A percentile compares a stretch with the other conserved stretches of the same genome.
Conservation (phyloP, 1,284 basidiomycete species). For the Ganoderma sinense region DNA sequence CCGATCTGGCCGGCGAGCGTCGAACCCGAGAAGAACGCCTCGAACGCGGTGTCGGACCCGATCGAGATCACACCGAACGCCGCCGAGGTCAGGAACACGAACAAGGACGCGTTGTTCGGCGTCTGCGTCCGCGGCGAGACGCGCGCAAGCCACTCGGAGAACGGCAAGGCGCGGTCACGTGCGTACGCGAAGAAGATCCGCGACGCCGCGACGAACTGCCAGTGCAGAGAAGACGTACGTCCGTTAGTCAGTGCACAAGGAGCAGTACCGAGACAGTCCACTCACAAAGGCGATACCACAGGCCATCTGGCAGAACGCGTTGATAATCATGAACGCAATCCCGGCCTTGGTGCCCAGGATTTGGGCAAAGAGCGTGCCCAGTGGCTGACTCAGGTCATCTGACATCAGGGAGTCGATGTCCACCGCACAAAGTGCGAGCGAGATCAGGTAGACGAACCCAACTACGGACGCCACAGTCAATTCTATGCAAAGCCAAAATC, state of each 20-base stretch:
- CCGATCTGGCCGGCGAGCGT: conserved; percentile 4
- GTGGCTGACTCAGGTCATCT: conserved; percentile 30
- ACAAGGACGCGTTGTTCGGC: conserved; percentile 57
- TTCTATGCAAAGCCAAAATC: background rate
- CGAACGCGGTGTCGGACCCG: conserved; percentile 10
- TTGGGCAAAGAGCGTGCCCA: conserved; percentile 26
- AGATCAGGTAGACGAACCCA: conserved; percentile 62
- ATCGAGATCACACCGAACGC: conserved; percentile 4
- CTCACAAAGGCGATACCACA: conserved; percentile 53
- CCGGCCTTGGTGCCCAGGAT: conserved; percentile 26
- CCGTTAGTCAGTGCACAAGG: background rate
- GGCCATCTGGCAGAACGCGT: conserved; percentile 62
- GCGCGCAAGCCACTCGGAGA: conserved; percentile 70
- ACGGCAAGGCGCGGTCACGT: conserved; percentile 73
- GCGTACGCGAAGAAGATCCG: conserved; percentile 73
- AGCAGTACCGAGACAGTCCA: background rate
- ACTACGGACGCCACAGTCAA: conserved; percentile 33
- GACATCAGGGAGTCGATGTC: conserved; percentile 30
- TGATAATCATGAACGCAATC: conserved; percentile 28
- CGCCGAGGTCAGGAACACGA: conserved; percentile 1
- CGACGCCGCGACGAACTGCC: conserved; percentile 37
- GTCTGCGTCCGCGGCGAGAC: conserved; percentile 70
- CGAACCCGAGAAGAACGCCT: conserved; percentile 7
- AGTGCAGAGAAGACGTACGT: background rate
- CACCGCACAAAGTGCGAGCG: conserved; percentile 39